Evolutionary conservation across 2,329 filamentous ascomycete species (phyloP).

Genomic region (Hymenoscyphus scutula): DNA sequence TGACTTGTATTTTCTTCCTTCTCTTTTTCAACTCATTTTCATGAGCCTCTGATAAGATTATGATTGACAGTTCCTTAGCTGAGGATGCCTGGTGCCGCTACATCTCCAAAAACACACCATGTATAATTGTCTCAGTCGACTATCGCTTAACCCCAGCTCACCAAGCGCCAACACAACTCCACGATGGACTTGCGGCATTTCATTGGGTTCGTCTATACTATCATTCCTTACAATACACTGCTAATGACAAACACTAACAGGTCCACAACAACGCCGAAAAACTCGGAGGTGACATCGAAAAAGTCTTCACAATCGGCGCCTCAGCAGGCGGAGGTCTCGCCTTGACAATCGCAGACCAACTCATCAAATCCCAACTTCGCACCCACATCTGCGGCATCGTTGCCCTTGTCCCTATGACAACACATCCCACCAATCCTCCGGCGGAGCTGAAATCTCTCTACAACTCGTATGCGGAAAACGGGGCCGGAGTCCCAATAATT

Average conservation of each 20-base stretch:
- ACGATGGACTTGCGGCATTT: constrained; percentile 29
- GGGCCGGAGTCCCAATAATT: constrained; percentile 22
- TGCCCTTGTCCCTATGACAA: constrained; percentile 26
- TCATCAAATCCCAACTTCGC: constrained; percentile 22
- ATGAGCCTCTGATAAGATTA: not conserved
- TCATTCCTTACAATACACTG: not conserved
- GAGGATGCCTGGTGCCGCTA: constrained; percentile 38
- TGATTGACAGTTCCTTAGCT: constrained; percentile 7
- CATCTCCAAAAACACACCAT: constrained; percentile 33
- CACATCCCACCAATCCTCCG: constrained; percentile 26
- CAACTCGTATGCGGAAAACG: constrained; percentile 25
- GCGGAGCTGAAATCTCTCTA: constrained; percentile 21
- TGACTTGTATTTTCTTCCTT: too few species aligned
- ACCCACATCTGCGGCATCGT: constrained; percentile 25
- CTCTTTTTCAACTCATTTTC: too few species aligned
- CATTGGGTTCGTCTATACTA: constrained; percentile 23
- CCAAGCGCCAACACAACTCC: constrained; percentile 33
- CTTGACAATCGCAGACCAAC: constrained; percentile 23
- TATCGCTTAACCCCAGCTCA: constrained; percentile 32
- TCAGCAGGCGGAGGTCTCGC: constrained; percentile 31
- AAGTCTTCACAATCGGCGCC: constrained; percentile 26
- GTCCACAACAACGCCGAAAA: constrained; percentile 19
- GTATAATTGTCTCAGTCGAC: constrained; percentile 37
- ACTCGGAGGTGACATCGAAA: constrained; percentile 14
- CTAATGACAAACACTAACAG: constrained; percentile 13